Evolutionary conservation across 306 rosid species (phyloP).

Genomic region (Adenanthera pavonina): DNA sequence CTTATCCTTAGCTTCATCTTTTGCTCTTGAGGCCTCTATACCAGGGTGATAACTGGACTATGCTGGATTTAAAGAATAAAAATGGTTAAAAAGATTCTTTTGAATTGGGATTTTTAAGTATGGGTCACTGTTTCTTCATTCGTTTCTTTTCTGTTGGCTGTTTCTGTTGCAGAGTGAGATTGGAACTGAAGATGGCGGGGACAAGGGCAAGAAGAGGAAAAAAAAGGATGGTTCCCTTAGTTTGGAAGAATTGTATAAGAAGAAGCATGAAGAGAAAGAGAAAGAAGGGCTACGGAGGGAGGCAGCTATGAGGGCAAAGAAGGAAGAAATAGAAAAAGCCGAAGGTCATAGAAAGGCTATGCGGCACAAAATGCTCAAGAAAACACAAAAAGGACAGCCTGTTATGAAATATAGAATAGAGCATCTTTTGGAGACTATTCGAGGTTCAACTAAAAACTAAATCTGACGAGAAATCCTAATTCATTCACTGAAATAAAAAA

Average conservation of each 20-base stretch:
- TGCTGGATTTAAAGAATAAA: neutral
- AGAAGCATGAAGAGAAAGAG: constrained; percentile 61
- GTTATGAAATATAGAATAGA: constrained; percentile 69
- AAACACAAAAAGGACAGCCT: constrained; percentile 66
- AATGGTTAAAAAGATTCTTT: neutral
- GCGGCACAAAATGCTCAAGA: constrained; percentile 60
- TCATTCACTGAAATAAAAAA: neutral
- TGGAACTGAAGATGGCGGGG: constrained; percentile 30
- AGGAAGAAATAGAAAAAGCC: constrained; percentile 53
- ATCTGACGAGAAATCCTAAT: neutral
- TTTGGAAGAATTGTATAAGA: constrained; percentile 53
- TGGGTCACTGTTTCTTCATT: neutral
- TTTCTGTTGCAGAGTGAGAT: constrained; percentile 48
- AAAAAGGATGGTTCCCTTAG: constrained; percentile 41
- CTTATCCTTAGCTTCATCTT: neutral
- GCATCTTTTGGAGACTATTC: constrained; percentile 65
- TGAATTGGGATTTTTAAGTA: neutral
- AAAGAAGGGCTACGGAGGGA: constrained; percentile 59
- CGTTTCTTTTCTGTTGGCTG: constrained; percentile 4
- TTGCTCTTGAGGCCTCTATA: neutral
- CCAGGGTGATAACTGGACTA: neutral
- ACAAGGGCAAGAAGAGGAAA: constrained; percentile 33
- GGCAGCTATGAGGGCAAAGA: constrained; percentile 49
- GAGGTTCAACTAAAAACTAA: constrained; percentile 45
- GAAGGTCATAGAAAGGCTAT: constrained; percentile 55